Conservation (phyloP, 2,329 filamentous ascomycete genomes). For the Sclerotinia sclerotiorum region DNA sequence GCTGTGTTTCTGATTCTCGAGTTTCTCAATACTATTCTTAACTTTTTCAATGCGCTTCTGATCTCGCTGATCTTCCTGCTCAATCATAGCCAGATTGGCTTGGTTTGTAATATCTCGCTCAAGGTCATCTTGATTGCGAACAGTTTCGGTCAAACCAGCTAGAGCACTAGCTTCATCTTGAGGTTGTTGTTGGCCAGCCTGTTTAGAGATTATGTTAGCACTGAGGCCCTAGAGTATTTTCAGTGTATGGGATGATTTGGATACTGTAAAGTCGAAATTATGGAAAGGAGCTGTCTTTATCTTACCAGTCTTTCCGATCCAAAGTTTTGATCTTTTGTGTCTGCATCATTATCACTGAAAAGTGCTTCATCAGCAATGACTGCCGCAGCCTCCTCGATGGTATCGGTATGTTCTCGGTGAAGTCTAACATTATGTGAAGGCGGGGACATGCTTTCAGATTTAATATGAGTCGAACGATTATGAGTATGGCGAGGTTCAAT, state of each 20-base stretch:
- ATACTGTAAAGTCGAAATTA: background rate
- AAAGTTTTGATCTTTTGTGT: slow-evolving; percentile 47
- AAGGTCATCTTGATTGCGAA: slow-evolving; percentile 84
- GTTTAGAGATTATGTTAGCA: slow-evolving; percentile 7
- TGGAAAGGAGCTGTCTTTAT: background rate
- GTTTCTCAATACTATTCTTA: slow-evolving; percentile 54
- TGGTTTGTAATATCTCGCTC: slow-evolving; percentile 78
- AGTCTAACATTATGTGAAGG: slow-evolving; percentile 24
- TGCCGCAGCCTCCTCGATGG: slow-evolving; percentile 34
- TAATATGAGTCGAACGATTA: slow-evolving; percentile 2
- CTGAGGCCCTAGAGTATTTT: background rate
- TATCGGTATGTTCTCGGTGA: slow-evolving; percentile 29
- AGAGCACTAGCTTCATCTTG: slow-evolving; percentile 45
- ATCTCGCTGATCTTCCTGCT: slow-evolving; percentile 63
- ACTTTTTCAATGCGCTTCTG: slow-evolving; percentile 62
- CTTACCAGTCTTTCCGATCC: slow-evolving; percentile 63
- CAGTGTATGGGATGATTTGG: background rate
- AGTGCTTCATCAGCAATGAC: slow-evolving; percentile 29
- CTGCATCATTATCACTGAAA: slow-evolving; percentile 23
- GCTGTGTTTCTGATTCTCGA: slow-evolving; percentile 64
- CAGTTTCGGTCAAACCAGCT: slow-evolving; percentile 62
- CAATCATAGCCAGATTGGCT: slow-evolving; percentile 58
- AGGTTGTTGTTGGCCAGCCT: slow-evolving; percentile 58
- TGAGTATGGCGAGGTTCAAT: background rate
- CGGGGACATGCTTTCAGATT: slow-evolving; percentile 18